These are phyloP conservation scores for Ophiostoma quercus DNA, from an alignment of 2,329 filamentous ascomycete genomes.

Conservation along the genomic window DNA sequence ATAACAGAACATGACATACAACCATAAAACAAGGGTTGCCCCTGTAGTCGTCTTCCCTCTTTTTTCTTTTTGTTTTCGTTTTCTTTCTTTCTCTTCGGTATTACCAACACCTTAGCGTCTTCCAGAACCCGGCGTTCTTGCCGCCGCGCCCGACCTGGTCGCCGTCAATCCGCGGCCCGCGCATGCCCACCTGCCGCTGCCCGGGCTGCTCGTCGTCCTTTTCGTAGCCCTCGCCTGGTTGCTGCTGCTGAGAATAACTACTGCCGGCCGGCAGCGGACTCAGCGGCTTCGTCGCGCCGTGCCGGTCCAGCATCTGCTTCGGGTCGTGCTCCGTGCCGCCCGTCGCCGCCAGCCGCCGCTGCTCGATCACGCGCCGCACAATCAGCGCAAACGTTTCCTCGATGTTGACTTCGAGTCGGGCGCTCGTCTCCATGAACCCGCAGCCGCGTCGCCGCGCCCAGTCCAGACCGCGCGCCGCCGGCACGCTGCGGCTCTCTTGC, in stretches of 20 bases:
- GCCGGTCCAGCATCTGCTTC: constrained; percentile 42
- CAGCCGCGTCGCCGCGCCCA: constrained; percentile 69
- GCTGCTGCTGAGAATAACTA: constrained; percentile 20
- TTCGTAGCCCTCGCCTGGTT: constrained; percentile 6
- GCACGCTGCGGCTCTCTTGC: constrained; percentile 61
- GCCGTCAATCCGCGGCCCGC: constrained; percentile 42
- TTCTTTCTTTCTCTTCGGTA: not conserved
- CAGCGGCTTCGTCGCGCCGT: constrained; percentile 54
- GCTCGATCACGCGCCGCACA: constrained; percentile 57
- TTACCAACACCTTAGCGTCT: constrained; percentile 53
- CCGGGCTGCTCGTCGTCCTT: constrained; percentile 21
- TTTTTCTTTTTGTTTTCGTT: not conserved
- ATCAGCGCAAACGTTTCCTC: constrained; percentile 80
- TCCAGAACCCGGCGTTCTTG: constrained; percentile 47
- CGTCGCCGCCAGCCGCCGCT: constrained; percentile 46
- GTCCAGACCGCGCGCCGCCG: constrained; percentile 65
- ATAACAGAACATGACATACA: not conserved
- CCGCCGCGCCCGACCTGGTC: constrained; percentile 41
- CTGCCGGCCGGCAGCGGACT: constrained; percentile 44
- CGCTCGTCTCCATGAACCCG: constrained; percentile 87
- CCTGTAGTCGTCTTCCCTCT: not conserved
- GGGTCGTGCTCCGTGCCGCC: constrained; percentile 41
- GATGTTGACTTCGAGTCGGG: constrained; percentile 77
- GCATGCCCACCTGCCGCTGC: constrained; percentile 39
- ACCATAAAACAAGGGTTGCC: not conserved